phyloP scores from a whole-genome alignment of 225 moss, liverwort and hornwort genomes.

The Takakia lepidozioides region DNA sequence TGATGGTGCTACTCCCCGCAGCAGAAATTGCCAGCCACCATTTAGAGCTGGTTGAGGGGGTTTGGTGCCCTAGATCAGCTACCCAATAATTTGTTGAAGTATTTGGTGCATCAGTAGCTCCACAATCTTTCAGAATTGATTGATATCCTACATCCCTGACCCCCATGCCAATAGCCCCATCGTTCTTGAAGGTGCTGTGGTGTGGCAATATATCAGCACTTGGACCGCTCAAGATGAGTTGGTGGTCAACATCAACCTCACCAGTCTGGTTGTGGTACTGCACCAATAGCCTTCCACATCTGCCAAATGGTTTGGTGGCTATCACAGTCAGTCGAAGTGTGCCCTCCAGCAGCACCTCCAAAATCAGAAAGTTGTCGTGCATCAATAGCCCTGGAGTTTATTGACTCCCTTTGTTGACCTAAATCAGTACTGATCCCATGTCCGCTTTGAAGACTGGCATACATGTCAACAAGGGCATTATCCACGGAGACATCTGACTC shows the following conservation, averaged over 20 bases:
- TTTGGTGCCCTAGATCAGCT: slow-evolving; percentile 8
- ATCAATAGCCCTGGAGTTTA: slow-evolving; percentile 2
- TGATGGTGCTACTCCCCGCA: too few relatives aligned
- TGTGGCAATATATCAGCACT: not conserved
- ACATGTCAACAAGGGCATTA: not conserved
- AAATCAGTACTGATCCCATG: slow-evolving; percentile 9
- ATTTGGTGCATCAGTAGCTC: slow-evolving; percentile 8
- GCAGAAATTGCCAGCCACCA: too few relatives aligned
- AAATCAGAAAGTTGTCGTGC: slow-evolving; percentile 6
- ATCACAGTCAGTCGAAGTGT: too few relatives aligned
- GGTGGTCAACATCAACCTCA: slow-evolving; percentile 4
- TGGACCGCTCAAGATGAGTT: slow-evolving; percentile 4
- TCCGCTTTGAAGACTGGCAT: not conserved
- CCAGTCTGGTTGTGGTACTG: too few relatives aligned
- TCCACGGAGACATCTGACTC: too few relatives aligned
- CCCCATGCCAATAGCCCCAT: not conserved
- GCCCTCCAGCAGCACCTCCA: slow-evolving; percentile 1
- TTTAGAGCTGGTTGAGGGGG: too few relatives aligned
- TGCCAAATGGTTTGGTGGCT: not conserved
- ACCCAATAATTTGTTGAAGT: slow-evolving; percentile 1
- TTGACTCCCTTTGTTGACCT: slow-evolving; percentile 4
- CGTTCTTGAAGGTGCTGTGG: not conserved
- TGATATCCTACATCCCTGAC: too few relatives aligned
- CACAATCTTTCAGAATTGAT: not conserved
- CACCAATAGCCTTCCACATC: slow-evolving; percentile 1